phyloP scores from a whole-genome alignment of 352 stramenopile genomes.

The Phytopythium sindhum region DNA sequence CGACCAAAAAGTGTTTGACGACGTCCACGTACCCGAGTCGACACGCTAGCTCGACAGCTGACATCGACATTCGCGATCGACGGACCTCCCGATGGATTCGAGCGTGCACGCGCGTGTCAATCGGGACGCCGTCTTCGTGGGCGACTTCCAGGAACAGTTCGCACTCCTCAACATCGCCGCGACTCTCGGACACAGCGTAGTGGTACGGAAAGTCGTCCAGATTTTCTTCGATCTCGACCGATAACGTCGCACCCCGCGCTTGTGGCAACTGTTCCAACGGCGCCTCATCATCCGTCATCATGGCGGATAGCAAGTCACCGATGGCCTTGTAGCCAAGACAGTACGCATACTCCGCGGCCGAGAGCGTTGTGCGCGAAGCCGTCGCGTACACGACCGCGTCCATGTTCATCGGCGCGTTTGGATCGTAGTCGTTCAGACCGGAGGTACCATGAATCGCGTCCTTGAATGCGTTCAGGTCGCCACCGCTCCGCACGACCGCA shows the following conservation, averaged over 20 bases:
- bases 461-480: conserved; percentile 6
- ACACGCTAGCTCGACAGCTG: not conserved
- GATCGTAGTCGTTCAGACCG: conserved; percentile 1
- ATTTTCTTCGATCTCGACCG: not conserved
- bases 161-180: conserved; percentile 5
- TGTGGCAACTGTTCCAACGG: not conserved
- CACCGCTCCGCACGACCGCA: conserved; percentile 9
- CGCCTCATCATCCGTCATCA: not conserved
- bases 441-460: not conserved
- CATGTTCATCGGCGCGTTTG: conserved; percentile 1
- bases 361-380: conserved; percentile 2
- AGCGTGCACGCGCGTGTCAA: not conserved
- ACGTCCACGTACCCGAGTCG: conserved; percentile 1
- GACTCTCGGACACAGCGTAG: not conserved
- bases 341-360: conserved; percentile 15
- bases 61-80: not conserved
- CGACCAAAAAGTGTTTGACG: conserved; percentile 1
- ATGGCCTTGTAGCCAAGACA: conserved; percentile 12
- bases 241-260: not conserved
- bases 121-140: not conserved
- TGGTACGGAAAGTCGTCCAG: conserved; percentile 8
- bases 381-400: not conserved
- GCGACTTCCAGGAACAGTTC: conserved; percentile 3
- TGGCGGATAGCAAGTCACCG: conserved; percentile 11
- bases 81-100: not conserved